Evolutionary conservation across 1,284 basidiomycete genomes (phyloP).

Genomic region (Ustilago trichophora): DNA sequence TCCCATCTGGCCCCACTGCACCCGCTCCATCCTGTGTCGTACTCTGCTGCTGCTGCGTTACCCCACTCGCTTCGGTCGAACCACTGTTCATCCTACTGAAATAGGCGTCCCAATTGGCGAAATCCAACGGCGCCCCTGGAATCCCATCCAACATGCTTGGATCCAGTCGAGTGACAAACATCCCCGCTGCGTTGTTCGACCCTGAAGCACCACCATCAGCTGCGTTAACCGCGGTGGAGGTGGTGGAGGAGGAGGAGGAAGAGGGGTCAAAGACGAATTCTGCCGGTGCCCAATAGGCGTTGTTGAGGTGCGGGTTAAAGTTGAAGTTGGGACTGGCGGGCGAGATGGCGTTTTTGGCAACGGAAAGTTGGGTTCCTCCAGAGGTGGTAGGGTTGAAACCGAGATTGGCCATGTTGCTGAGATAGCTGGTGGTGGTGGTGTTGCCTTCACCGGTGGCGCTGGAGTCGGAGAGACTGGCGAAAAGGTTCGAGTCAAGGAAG

Average conservation of each 20-base stretch:
- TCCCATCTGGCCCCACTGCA: conserved; percentile 2
- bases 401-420: conserved; percentile 9
- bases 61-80: background rate
- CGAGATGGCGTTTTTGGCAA: conserved; percentile 31
- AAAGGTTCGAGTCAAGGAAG: conserved; percentile 31
- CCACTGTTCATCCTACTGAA: conserved; percentile 24
- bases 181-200: conserved; percentile 2
- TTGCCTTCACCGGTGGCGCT: background rate
- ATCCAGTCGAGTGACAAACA: conserved; percentile 24
- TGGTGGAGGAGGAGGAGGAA: too few relatives aligned
- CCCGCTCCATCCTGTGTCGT: too few relatives aligned
- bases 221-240: too few relatives aligned
- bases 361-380: conserved; percentile 16
- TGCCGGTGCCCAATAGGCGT: conserved; percentile 44
- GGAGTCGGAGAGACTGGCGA: conserved; percentile 6
- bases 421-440: conserved; percentile 2
- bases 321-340: conserved; percentile 42
- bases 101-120: conserved; percentile 51
- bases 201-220: background rate
- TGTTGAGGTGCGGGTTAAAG: conserved; percentile 55
- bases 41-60: background rate
- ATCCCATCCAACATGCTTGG: conserved; percentile 45
- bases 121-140: conserved; percentile 47
- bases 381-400: background rate
- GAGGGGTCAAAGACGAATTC: conserved; percentile 18